Evolutionary conservation across 202 grass and related monocot species (phyloP).

Genomic region (Saccharum hybrid): DNA sequence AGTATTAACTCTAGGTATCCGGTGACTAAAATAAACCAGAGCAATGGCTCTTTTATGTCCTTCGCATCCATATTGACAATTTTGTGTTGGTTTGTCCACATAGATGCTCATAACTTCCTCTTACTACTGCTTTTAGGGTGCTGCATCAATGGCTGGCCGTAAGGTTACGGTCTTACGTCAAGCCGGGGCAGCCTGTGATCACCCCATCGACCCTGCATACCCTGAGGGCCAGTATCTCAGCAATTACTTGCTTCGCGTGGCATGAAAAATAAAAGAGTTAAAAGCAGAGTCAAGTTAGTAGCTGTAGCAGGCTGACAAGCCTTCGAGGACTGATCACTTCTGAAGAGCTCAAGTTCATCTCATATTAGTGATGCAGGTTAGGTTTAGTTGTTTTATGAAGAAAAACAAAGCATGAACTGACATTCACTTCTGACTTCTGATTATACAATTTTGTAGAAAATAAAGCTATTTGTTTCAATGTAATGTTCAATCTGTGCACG

Average conservation of each 20-base stretch:
- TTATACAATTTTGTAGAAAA: conserved; percentile 41
- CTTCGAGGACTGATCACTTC: conserved; percentile 4
- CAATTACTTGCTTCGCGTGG: conserved; percentile 83
- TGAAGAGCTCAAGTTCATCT: conserved; percentile 1
- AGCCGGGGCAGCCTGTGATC: conserved; percentile 81
- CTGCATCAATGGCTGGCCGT: conserved; percentile 70
- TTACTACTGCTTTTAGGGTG: conserved; percentile 60
- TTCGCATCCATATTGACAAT: conserved; percentile 28
- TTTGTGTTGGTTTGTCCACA: conserved; percentile 4
- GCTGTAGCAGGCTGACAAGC: background rate
- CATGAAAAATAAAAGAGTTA: conserved; percentile 40
- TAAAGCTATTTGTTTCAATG: conserved; percentile 49
- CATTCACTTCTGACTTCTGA: conserved; percentile 29
- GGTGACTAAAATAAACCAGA: background rate
- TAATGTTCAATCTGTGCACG: conserved; percentile 57
- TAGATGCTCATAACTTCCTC: conserved; percentile 19
- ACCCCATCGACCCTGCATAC: conserved; percentile 84
- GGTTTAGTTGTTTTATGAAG: conserved; percentile 13
- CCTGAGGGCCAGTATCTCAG: conserved; percentile 87
- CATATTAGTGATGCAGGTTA: conserved; percentile 32
- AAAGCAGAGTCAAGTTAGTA: background rate
- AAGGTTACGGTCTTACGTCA: conserved; percentile 89
- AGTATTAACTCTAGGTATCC: background rate
- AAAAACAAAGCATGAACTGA: background rate
- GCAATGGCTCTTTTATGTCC: background rate